phyloP scores from a whole-genome alignment of 306 rosid genomes.

The Ormosia emarginata region DNA sequence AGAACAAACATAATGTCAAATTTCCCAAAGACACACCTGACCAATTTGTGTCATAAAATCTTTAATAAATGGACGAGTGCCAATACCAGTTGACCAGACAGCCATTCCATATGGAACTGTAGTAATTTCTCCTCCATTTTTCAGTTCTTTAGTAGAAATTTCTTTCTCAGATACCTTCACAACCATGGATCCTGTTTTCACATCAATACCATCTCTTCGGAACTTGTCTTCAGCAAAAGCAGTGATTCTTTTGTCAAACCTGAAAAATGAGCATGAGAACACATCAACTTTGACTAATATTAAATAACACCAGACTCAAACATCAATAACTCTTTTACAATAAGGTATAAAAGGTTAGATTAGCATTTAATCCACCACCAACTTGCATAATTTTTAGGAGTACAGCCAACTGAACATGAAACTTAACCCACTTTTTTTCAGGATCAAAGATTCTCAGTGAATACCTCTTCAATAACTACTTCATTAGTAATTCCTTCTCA shows the following conservation, averaged over 20 bases:
- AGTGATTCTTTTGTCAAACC: conserved; percentile 98
- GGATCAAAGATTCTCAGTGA: not conserved
- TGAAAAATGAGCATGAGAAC: conserved; percentile 30
- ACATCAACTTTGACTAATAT: not conserved
- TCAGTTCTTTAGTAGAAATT: conserved; percentile 81
- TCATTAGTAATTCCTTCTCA: not conserved
- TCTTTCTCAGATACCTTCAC: conserved; percentile 80
- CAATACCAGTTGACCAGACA: conserved; percentile 97
- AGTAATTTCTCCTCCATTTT: conserved; percentile 62
- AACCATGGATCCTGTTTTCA: conserved; percentile 95
- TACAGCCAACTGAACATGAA: not conserved
- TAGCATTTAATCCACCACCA: not conserved
- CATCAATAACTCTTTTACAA: not conserved
- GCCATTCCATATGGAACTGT: conserved; percentile 94
- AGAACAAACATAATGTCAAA: conserved; percentile 6
- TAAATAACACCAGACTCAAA: not conserved
- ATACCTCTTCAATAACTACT: not conserved
- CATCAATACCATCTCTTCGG: conserved; percentile 75
- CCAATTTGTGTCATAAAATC: conserved; percentile 93
- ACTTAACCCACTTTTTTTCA: not conserved
- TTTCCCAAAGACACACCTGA: conserved; percentile 57
- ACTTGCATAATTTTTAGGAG: not conserved
- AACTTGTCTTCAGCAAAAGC: conserved; percentile 86
- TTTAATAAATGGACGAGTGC: conserved; percentile 79
- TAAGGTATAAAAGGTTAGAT: not conserved